Evolutionary conservation across 192 early-diverging fungal species (phyloP), one percentile per base, ranked within the genome.

Genomic region (Entomortierella parvispora): DNA sequence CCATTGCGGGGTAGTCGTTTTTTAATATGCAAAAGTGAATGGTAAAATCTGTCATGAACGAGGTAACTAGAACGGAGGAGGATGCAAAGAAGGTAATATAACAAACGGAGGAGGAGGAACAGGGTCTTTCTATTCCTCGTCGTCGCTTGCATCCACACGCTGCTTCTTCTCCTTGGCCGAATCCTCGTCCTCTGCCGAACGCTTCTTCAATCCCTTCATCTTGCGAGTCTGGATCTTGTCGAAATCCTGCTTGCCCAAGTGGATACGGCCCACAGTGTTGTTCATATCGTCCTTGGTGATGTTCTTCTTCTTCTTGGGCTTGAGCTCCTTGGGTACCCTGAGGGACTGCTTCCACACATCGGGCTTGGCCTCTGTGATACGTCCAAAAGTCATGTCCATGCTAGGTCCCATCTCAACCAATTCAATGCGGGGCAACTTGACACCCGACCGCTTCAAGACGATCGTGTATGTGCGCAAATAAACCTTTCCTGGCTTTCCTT

Each of bases 201-300:
- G 71, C 80, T 83, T 83, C 86, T 96, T 97, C 71, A 99, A 84
- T 43, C 94, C 97, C 88, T 98, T 98, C 92, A 99, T 95, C 87
- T 99, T 99, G 71, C 97, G 87, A 1, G 96, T 97, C 81, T 99
- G 96, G 82, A 99, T 85, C 87, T 94, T 94, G 58, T 84, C 70
- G 49, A 99, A 87, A 50, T 97, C 90, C 80, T 99, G 97, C 72
- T 89, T 89, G 62, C 93, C 89, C 88, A 98, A 81, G 82, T 97
- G 96, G 51, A 99, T 87, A 58, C 95, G 88, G 10, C 95, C 97
- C 42, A 92, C 85, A 82, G 92, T 92, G 71, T 99, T 94, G 48
- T 95, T 96, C 79, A 98, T 87, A n/a, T 88, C 93, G 72, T 97
- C 93, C 40, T 85, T 83, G 54, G 87, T 86, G 55, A 99, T 85